Evolutionary conservation across 2,329 filamentous ascomycete species (phyloP).

Genomic region (Pseudocercospora pini-densiflorae): DNA sequence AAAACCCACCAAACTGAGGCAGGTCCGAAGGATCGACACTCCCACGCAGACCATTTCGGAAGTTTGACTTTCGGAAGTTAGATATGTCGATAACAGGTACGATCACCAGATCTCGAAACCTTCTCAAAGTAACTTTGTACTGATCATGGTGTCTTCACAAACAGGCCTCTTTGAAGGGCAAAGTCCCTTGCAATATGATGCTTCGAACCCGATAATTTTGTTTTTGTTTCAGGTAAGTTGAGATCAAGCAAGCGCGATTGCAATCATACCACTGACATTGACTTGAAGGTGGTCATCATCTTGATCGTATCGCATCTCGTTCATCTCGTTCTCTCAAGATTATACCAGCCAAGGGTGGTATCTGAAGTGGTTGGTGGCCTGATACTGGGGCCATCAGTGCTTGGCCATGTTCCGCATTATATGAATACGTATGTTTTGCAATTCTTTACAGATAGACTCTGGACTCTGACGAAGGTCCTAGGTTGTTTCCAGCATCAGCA

Average conservation of each 20-base stretch:
- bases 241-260: neutral
- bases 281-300: conserved; percentile 5
- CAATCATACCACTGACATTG: neutral
- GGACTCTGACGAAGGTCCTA: neutral
- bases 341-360: conserved; percentile 11
- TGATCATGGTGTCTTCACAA: neutral
- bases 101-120: neutral
- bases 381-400: conserved; percentile 8
- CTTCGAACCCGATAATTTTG: conserved; percentile 13
- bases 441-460: neutral
- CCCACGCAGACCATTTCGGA: neutral
- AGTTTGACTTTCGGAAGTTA: neutral
- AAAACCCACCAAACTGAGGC: too few relatives aligned
- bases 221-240: conserved; percentile 9
- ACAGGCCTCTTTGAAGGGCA: neutral
- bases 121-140: too few relatives aligned
- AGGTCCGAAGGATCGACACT: too few relatives aligned
- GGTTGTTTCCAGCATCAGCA: conserved; percentile 68
- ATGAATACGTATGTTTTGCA: neutral
- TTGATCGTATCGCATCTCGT: neutral
- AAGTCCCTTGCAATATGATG: conserved; percentile 3
- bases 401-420: conserved; percentile 11
- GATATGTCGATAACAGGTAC: conserved; percentile 3
- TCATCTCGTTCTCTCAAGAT: neutral
- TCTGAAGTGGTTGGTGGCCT: conserved; percentile 14